Evolutionary conservation across 176 grass and related monocot species (phyloP), one percentile per base, ranked within the genome.

Genomic region (Otatea glauca): DNA sequence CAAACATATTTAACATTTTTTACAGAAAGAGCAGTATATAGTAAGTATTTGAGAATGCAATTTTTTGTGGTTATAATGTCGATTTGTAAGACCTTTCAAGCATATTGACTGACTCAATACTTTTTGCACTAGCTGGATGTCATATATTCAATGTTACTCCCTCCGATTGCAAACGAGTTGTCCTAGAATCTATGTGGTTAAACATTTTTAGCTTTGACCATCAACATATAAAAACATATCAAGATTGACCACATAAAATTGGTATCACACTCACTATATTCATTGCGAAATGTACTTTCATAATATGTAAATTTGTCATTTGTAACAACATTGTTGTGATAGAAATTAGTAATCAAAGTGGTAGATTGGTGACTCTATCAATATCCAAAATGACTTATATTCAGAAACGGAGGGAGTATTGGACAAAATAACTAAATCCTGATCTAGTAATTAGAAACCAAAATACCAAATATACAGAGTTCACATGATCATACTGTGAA

Each of bases 401-500:
- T 41, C 39, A 74, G 32, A 63, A 83, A 34, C 15, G 12, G 20
- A 38, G 1, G 55, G 13, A n/a, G 18, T n/a, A 61, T 42, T 49
- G 63, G 42, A 49, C 20, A 66, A 65, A 78, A 78, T n/a, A 82
- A 70, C 9, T 69, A 73, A 67, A 82, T 81, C 38, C 9, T 39
- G 6, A 74, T 80, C 3, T 70, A 81, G 43, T 56, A 75, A 87
- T 25, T 78, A 75, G 16, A 81, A 54, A 60, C 24, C 12, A 21
- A 85, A 86, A 49, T 35, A 50, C 10, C 4, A 4, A 88, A 86
- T 37, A 65, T 75, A 72, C 35, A 66, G 23, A 87, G 4, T 65
- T 76, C 29, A 76, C 18, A 82, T 55, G 72, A 72, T 24, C 87
- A 87, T 95, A 99, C 97, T 70, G 93, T 96, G 84, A 92, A 99